These are phyloP conservation scores for Viola odorata DNA, from an alignment of 345 rosid genomes.

Conservation along the genomic window DNA sequence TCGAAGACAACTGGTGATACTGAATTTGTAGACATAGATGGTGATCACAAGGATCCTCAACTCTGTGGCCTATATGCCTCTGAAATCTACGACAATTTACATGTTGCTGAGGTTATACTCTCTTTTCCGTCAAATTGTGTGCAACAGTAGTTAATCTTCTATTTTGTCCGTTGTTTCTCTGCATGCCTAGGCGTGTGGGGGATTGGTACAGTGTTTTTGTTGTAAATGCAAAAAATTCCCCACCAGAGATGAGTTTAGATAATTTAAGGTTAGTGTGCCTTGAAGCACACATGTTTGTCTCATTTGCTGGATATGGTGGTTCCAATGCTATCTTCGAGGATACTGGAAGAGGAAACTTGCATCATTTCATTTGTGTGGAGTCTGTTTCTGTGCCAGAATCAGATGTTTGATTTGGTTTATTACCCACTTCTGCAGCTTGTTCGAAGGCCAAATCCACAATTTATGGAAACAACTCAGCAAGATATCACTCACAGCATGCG, in stretches of 20 bases:
- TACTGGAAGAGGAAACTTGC: slow-evolving; percentile 8
- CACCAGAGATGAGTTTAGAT: too few species aligned
- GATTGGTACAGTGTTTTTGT: not conserved
- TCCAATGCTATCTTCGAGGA: slow-evolving; percentile 2
- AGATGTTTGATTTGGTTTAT: slow-evolving; percentile 13
- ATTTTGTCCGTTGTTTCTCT: not conserved
- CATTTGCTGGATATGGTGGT: not conserved
- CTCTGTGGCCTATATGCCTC: slow-evolving; percentile 74
- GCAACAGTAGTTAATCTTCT: not conserved
- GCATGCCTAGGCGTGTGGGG: too few species aligned
- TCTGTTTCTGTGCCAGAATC: not conserved
- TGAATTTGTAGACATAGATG: slow-evolving; percentile 54
- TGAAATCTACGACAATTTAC: slow-evolving; percentile 61
- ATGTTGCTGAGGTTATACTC: slow-evolving; percentile 69
- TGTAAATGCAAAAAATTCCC: not conserved
- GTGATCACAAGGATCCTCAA: slow-evolving; percentile 53
- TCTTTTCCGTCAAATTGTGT: not conserved
- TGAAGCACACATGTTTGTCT: not conserved
- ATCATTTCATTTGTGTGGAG: not conserved
- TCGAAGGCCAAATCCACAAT: slow-evolving; percentile 51
- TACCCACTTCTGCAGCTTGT: slow-evolving; percentile 43
- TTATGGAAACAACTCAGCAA: slow-evolving; percentile 63
- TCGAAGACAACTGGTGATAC: slow-evolving; percentile 27
- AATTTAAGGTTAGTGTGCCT: not conserved
- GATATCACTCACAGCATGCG: slow-evolving; percentile 86